A percentile compares a stretch with the other conserved stretches of the same genome.
Conservation (phyloP, 768 basidiomycete genomes). For the Chalciporus chontae region DNA sequence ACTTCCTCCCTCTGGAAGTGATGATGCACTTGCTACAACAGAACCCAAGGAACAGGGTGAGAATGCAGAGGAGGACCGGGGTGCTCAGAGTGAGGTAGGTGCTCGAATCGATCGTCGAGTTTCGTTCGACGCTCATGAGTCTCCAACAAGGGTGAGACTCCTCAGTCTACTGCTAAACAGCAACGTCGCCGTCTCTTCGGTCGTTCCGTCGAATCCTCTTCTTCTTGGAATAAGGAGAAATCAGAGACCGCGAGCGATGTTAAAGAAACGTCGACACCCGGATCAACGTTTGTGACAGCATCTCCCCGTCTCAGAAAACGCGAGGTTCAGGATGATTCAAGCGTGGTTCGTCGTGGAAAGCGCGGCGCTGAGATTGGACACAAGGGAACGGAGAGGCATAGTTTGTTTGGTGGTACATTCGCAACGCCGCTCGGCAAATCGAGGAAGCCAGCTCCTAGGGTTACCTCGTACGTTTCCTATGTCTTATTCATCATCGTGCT, state of each 20-base stretch:
- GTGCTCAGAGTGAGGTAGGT: conserved; percentile 67
- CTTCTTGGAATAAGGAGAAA: conserved; percentile 32
- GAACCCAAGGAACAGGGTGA: conserved; percentile 34
- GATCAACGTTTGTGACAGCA: conserved; percentile 15
- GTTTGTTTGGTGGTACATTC: conserved; percentile 76
- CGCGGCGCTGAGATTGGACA: conserved; percentile 47
- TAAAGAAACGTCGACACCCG: conserved; percentile 24
- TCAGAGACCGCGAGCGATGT: conserved; percentile 25
- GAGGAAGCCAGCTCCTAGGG: conserved; percentile 80
- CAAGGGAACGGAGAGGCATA: conserved; percentile 57
- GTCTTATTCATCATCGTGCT: neutral
- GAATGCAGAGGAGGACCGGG: conserved; percentile 46
- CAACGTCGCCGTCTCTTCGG: conserved; percentile 60
- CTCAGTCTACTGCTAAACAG: conserved; percentile 30
- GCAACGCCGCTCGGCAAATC: conserved; percentile 57
- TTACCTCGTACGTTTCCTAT: conserved; percentile 46
- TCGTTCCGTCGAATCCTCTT: conserved; percentile 42
- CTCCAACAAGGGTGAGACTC: conserved; percentile 47
- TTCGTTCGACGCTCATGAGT: neutral
- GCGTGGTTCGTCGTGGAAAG: conserved; percentile 39
- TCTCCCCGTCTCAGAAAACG: conserved; percentile 20
- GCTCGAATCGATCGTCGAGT: neutral
- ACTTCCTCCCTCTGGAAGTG: conserved; percentile 58
- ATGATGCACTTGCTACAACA: conserved; percentile 44
- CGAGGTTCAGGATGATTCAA: conserved; percentile 24